Percentiles rank a stretch among this genome's conserved stretches.
phyloP scores from a whole-genome alignment of 2,329 filamentous ascomycete species.

The Talaromyces sp. region DNA sequence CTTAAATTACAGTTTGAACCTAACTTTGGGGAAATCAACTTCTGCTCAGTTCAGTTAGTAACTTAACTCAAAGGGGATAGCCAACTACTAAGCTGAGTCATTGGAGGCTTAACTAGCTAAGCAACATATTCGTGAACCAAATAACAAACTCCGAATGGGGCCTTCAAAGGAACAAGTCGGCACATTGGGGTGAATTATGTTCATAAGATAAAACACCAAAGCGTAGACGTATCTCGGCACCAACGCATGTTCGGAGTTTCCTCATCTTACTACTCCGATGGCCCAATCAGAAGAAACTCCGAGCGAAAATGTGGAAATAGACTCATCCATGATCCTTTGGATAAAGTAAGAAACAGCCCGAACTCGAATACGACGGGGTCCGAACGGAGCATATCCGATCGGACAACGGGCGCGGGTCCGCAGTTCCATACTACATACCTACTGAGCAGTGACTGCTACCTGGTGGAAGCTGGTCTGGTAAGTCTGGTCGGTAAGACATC shows the following conservation, averaged over 20 bases:
- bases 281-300: background rate
- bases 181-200: no score
- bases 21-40: background rate
- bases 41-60: no score
- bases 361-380: background rate
- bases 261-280: background rate
- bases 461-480: background rate
- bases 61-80: background rate
- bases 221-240: background rate
- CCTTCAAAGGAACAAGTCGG: no score
- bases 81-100: background rate
- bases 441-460: background rate
- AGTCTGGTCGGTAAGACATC: background rate
- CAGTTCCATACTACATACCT: background rate
- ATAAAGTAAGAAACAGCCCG: background rate
- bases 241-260: background rate
- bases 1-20: slow-evolving; percentile 2
- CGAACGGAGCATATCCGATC: background rate
- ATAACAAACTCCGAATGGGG: background rate
- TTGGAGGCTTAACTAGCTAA: background rate
- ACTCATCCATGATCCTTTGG: background rate
- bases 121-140: no score
- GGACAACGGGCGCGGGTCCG: background rate
- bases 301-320: background rate
- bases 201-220: no score